Evolutionary conservation across 2,329 filamentous ascomycete genomes (phyloP), one percentile per base, ranked within the genome.

Genomic region (Lithohypha guttulata): DNA sequence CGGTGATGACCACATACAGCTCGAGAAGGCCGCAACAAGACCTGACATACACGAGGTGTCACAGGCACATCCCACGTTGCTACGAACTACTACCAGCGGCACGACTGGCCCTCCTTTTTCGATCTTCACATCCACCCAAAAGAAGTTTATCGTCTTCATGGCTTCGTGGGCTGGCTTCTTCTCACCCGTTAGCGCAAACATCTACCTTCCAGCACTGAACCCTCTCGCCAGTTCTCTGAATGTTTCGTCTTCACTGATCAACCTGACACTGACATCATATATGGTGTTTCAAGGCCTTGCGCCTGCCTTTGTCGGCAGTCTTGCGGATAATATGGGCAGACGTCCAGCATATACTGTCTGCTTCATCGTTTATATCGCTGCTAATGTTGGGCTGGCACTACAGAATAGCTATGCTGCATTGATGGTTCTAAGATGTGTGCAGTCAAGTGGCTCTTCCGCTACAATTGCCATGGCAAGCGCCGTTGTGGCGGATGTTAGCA

Each of bases 231-330:
- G 34, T 3, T 63, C 67, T 41, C 50, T 69, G 8, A 22, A 60
- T 36, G 51, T 53, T 10, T 51, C 49, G 9, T 40, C 45, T 28
- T 42, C 48, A 4, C 41, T 49, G 10, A 53, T 53, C 34, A 53
- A 57, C 35, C 45, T 59, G 29, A 57, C 55, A 0, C 49, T 59
- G 35, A 59, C 59, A 1, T 56, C 57, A 6, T 48, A 48, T 23
- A 51, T 51, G 49, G 68, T 71, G 26, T 63, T 70, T 22, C 71
- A 75, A 59, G 71, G 68, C 2, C 55, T 75, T 10, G 63, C 66
- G 1, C 69, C 69, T 20, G 66, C 69, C 48, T 60, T 72, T 13
- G 60, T 71, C 42, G 70, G 66, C 3, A 66, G 66, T 30, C 61
- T 72, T 28, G 63, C 68, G 3, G 70, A 73, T 46, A 65, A 61